phyloP scores from a whole-genome alignment of 257 asterid species.

The Salvia rosmarinus region DNA sequence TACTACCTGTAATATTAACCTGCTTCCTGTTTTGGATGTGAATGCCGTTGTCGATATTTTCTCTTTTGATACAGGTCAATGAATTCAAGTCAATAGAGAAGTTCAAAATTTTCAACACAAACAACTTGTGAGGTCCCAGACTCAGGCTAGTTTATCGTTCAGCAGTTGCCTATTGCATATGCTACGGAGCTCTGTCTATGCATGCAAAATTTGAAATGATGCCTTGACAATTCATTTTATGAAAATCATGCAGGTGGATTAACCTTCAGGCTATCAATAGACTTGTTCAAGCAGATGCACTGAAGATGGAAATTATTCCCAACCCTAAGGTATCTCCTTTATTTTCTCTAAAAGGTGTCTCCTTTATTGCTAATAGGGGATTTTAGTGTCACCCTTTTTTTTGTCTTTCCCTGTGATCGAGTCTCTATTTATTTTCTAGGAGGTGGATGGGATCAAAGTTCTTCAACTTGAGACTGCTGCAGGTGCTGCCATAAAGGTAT shows the following conservation, averaged over 20 bases:
- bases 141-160: slow-evolving; percentile 25
- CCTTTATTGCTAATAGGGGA: slow-evolving; percentile 12
- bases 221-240: slow-evolving; percentile 21
- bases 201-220: slow-evolving; percentile 5
- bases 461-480: slow-evolving; percentile 99
- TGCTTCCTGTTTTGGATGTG: slow-evolving; percentile 28
- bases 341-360: slow-evolving; percentile 51
- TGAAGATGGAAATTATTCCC: slow-evolving; percentile 97
- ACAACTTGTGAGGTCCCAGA: slow-evolving; percentile 69
- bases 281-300: slow-evolving; percentile 73
- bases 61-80: slow-evolving; percentile 60
- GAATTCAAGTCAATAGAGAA: slow-evolving; percentile 97
- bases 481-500: slow-evolving; percentile 97
- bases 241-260: slow-evolving; percentile 78
- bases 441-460: slow-evolving; percentile 91
- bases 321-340: slow-evolving; percentile 78
- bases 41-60: slow-evolving; percentile 18
- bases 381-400: slow-evolving; percentile 1
- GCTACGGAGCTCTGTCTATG: neutral
- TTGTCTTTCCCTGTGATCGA: neutral
- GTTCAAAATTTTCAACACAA: slow-evolving; percentile 98
- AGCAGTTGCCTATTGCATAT: neutral
- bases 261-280: slow-evolving; percentile 81
- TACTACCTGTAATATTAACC: slow-evolving; percentile 16
- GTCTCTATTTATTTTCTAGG: slow-evolving; percentile 47